Evolutionary conservation across 1,139 yeast species (phyloP), one percentile per base, ranked within the genome.

Genomic region (Petasospora fabianii): DNA sequence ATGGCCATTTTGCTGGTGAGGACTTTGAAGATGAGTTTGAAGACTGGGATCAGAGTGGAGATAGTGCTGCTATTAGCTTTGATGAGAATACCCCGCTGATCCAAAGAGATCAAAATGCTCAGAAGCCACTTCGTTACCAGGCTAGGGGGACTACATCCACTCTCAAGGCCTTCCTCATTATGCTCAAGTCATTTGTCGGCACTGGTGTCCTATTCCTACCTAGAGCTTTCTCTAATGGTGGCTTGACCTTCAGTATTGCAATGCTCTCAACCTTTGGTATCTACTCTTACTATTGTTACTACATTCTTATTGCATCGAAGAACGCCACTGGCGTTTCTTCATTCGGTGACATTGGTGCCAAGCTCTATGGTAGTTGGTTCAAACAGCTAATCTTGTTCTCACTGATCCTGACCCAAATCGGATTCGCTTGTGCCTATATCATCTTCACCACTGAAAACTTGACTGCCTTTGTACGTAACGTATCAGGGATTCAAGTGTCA

Each of bases 1-100:
- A 83, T 58, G 94, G 94, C 5, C 90, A 83, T 65, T 84, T 84
- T 61, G 92, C 92, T 1, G 94, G 94, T 51, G 94, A 84, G 61
- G 76, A 79, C 31, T 71, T 84, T 44, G 87, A 81, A 51, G 88
- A 82, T 51, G 90, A 81, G 47, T 84, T 81, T 43, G 77, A 72
- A 46, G 72, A 72, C 49, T 30, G 63, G 56, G 47, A 54, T 36
- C 40, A 47, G 26, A 38, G 39, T 27, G 51, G 50, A 5, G 61
- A 53, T 7, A 47, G 54, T 20, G 46, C 44, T 11, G 61, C 52
- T 12, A 44, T 51, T 5, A 40, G 45, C 28, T 39, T 44, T 16
- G 83, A 73, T 44, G 86, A 79, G 46, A 71, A 65, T 35, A 54
- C 69, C 2, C 73, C 80, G 0, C 61, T 77, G 30, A 46, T 75